Percentiles rank a stretch among this genome's conserved stretches.
phyloP scores from a whole-genome alignment of 495 filamentous ascomycete species.

The Xylaria castorea region DNA sequence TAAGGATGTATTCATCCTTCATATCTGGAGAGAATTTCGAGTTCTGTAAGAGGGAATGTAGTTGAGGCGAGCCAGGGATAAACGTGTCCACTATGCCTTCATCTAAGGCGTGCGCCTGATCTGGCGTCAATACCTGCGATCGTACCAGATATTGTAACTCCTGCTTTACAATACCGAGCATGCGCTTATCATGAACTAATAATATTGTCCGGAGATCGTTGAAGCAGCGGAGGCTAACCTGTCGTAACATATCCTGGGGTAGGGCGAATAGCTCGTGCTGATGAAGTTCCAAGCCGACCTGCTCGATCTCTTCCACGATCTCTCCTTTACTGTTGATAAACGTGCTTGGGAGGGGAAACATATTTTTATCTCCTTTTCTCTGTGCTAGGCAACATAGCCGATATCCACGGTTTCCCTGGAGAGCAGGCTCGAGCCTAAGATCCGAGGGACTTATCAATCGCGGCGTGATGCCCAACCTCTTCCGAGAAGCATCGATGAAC shows the following conservation, averaged over 20 bases:
- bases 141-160: slow-evolving; percentile 44
- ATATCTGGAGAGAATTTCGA: slow-evolving; percentile 7
- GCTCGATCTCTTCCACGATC: slow-evolving; percentile 46
- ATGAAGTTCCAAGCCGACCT: slow-evolving; percentile 52
- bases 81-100: slow-evolving; percentile 32
- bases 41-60: slow-evolving; percentile 13
- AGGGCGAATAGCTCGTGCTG: slow-evolving; percentile 48
- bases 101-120: slow-evolving; percentile 39
- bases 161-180: slow-evolving; percentile 50
- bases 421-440: slow-evolving; percentile 30
- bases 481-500: slow-evolving; percentile 33
- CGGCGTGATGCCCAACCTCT: slow-evolving; percentile 33
- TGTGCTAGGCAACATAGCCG: slow-evolving; percentile 39
- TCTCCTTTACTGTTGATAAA: slow-evolving; percentile 35
- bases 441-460: slow-evolving; percentile 28
- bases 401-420: slow-evolving; percentile 24
- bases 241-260: slow-evolving; percentile 37
- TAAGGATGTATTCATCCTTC: slow-evolving; percentile 47
- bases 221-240: slow-evolving; percentile 45
- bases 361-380: neutral
- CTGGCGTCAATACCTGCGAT: slow-evolving; percentile 34
- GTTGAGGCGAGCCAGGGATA: slow-evolving; percentile 37
- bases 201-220: slow-evolving; percentile 55
- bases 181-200: slow-evolving; percentile 55
- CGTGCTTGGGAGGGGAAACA: slow-evolving; percentile 16